phyloP scores from a whole-genome alignment of 345 rosid species.

The Noccaea bulbosa region DNA sequence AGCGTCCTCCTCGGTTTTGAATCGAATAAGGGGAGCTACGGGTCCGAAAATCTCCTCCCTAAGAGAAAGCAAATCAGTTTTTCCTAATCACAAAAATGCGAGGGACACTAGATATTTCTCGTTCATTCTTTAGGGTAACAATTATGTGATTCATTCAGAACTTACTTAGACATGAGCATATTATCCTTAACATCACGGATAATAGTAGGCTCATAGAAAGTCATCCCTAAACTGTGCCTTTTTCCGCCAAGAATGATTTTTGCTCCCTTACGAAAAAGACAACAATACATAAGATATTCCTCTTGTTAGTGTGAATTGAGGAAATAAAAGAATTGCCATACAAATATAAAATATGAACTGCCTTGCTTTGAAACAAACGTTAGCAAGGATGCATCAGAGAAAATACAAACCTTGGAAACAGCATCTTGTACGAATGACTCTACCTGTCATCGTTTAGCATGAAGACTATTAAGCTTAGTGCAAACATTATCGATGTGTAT shows the following conservation, averaged over 20 bases:
- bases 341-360: slow-evolving; percentile 1
- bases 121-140: slow-evolving; percentile 1
- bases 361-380: slow-evolving; percentile 16
- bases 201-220: slow-evolving; percentile 93
- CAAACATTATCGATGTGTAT: slow-evolving; percentile 6
- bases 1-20: slow-evolving; percentile 93
- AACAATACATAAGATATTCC: slow-evolving; percentile 26
- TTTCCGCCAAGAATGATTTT: slow-evolving; percentile 88
- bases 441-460: slow-evolving; percentile 60
- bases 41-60: slow-evolving; percentile 99
- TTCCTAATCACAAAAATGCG: slow-evolving; percentile 1
- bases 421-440: slow-evolving; percentile 88
- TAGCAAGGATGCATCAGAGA: slow-evolving; percentile 15
- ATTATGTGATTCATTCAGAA: slow-evolving; percentile 16
- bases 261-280: slow-evolving; percentile 71
- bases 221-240: slow-evolving; percentile 90
- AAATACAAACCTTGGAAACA: slow-evolving; percentile 68
- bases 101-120: slow-evolving; percentile 18
- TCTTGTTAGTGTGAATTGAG: slow-evolving; percentile 1
- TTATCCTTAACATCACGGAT: slow-evolving; percentile 63
- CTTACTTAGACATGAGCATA: slow-evolving; percentile 82
- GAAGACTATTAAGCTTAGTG: slow-evolving; percentile 15
- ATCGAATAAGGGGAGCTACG: slow-evolving; percentile 81
- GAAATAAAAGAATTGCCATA: neutral
- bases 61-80: slow-evolving; percentile 14